phyloP scores from a whole-genome alignment of 805 yeast genomes.

The Yarrowia sp. region DNA sequence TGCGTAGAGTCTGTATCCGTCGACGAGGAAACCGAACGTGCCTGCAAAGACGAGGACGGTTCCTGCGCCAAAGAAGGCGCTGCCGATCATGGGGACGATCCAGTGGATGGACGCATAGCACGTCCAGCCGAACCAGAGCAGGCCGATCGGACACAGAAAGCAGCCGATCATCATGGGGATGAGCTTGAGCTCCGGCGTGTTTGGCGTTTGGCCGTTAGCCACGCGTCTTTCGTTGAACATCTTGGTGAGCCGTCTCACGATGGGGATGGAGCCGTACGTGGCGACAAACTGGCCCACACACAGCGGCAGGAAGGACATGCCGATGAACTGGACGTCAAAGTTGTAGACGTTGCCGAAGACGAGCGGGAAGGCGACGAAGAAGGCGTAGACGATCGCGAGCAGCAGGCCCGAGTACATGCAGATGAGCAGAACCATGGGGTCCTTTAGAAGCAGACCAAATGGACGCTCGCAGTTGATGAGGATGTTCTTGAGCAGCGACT shows the following conservation, averaged over 20 bases:
- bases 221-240: constrained; percentile 36
- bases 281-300: constrained; percentile 57
- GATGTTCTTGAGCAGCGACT: background rate
- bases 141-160: constrained; percentile 57
- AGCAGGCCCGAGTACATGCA: constrained; percentile 63
- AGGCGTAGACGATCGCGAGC: constrained; percentile 63
- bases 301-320: constrained; percentile 58
- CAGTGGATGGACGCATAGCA: constrained; percentile 55
- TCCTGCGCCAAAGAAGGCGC: constrained; percentile 55
- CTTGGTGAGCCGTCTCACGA: constrained; percentile 45
- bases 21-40: constrained; percentile 57
- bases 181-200: constrained; percentile 55
- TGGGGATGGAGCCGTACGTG: constrained; percentile 47
- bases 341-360: constrained; percentile 51
- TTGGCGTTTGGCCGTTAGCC: constrained; percentile 50
- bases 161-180: constrained; percentile 60
- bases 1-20: constrained; percentile 49
- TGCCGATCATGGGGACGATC: constrained; percentile 64
- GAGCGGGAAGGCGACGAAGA: constrained; percentile 58
- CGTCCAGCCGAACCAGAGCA: constrained; percentile 73
- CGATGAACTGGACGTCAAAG: constrained; percentile 49
- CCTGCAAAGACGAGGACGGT: constrained; percentile 60
- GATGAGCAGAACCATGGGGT: constrained; percentile 63
- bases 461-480: constrained; percentile 56
- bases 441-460: constrained; percentile 48